Evolutionary conservation across 208 protist genomes (phyloP).

Genomic region (Leishmania amazonensis): DNA sequence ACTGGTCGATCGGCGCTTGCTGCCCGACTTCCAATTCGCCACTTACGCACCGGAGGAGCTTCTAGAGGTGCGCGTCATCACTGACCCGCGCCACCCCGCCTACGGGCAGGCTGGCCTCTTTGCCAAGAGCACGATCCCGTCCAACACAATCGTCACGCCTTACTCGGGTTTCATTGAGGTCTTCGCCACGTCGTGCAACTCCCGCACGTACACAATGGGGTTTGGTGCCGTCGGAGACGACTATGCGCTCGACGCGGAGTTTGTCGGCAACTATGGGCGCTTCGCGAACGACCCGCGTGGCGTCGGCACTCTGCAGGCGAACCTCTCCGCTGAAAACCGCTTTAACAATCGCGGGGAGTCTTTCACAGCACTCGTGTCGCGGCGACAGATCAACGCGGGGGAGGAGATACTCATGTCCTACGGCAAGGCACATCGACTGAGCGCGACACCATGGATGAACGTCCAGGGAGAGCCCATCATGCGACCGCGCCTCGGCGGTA

Average conservation of each 20-base stretch:
- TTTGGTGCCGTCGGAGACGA: slow-evolving; percentile 82
- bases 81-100: slow-evolving; percentile 77
- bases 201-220: slow-evolving; percentile 90
- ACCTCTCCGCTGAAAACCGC: slow-evolving; percentile 82
- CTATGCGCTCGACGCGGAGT: slow-evolving; percentile 88
- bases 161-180: slow-evolving; percentile 88
- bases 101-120: slow-evolving; percentile 89
- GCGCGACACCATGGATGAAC: slow-evolving; percentile 66
- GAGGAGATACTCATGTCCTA: slow-evolving; percentile 93
- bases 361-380: slow-evolving; percentile 83
- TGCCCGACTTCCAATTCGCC: slow-evolving; percentile 41
- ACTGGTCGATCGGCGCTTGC: slow-evolving; percentile 44
- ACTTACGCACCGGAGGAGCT: slow-evolving; percentile 73
- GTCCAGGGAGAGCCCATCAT: slow-evolving; percentile 63
- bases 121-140: slow-evolving; percentile 63
- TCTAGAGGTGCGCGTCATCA: slow-evolving; percentile 83
- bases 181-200: slow-evolving; percentile 80
- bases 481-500: slow-evolving; percentile 51
- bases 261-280: slow-evolving; percentile 86
- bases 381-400: slow-evolving; percentile 68
- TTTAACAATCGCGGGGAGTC: slow-evolving; percentile 78
- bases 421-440: slow-evolving; percentile 81
- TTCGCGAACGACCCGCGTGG: slow-evolving; percentile 91
- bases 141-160: slow-evolving; percentile 75
- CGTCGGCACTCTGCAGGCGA: slow-evolving; percentile 62